phyloP scores from a whole-genome alignment of 768 basidiomycete genomes.

The Rhizopogon sp. region DNA sequence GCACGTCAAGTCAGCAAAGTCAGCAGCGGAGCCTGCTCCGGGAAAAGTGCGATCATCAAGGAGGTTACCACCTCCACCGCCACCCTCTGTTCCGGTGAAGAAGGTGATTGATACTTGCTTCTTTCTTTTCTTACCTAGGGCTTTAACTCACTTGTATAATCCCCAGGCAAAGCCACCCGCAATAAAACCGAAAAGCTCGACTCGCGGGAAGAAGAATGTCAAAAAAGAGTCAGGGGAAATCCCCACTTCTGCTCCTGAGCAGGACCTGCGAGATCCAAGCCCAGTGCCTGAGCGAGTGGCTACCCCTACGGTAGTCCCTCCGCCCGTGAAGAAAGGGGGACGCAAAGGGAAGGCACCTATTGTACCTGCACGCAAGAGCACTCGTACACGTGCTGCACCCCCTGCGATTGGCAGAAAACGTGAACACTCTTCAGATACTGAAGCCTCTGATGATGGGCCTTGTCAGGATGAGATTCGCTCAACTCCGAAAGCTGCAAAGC shows the following conservation, averaged over 20 bases:
- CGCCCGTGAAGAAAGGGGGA: constrained; percentile 4
- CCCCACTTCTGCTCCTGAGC: constrained; percentile 58
- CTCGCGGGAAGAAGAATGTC: constrained; percentile 7
- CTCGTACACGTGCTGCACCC: constrained; percentile 4
- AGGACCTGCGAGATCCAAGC: constrained; percentile 31
- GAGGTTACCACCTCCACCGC: constrained; percentile 2
- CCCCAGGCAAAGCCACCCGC: constrained; percentile 6
- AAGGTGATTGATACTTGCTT: constrained; percentile 13
- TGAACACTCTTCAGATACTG: constrained; percentile 19
- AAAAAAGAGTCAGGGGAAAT: constrained; percentile 32
- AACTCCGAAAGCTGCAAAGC: constrained; percentile 19
- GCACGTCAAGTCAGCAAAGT: constrained; percentile 17
- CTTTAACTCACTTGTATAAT: background rate
- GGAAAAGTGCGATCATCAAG: background rate
- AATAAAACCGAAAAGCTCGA: constrained; percentile 7
- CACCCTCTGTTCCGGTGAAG: background rate
- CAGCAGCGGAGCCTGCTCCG: constrained; percentile 6
- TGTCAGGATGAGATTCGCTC: background rate
- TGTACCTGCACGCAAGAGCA: constrained; percentile 3
- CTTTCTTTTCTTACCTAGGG: background rate
- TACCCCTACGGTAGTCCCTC: background rate
- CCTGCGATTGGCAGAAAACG: constrained; percentile 16
- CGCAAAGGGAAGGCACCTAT: background rate
- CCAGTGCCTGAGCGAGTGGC: constrained; percentile 7
- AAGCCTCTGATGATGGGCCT: constrained; percentile 14